Percentiles rank a stretch among this genome's conserved stretches.
phyloP scores from a whole-genome alignment of 192 early-diverging fungal genomes.

The Umbelopsis isabellina region DNA sequence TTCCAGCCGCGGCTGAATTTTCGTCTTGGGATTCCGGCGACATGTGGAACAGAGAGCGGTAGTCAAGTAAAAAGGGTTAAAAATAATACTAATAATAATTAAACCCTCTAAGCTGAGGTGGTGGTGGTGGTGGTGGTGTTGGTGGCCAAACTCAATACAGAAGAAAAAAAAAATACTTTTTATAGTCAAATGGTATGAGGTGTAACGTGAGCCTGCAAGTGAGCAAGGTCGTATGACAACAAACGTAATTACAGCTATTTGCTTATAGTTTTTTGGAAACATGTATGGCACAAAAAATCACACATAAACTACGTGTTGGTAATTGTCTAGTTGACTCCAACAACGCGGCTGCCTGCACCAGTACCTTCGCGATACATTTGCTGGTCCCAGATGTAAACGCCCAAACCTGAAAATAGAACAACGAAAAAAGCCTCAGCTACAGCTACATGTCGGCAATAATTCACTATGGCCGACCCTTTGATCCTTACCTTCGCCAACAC shows the following conservation, averaged over 20 bases:
- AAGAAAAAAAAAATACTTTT: slow-evolving; percentile 15
- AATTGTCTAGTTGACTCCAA: slow-evolving; percentile 9
- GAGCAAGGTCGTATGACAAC: background rate
- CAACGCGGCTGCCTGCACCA: slow-evolving; percentile 37
- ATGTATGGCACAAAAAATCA: background rate
- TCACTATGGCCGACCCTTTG: background rate
- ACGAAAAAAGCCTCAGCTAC: background rate
- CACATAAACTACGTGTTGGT: background rate
- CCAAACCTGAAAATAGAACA: slow-evolving; percentile 25
- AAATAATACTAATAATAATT: background rate
- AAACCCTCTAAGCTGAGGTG: background rate
- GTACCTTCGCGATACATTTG: slow-evolving; percentile 39
- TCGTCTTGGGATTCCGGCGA: background rate
- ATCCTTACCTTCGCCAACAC: slow-evolving; percentile 52
- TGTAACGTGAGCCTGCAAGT: slow-evolving; percentile 18
- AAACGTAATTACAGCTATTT: background rate
- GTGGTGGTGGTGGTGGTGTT: background rate
- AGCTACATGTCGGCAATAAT: no score
- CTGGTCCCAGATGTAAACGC: slow-evolving; percentile 62
- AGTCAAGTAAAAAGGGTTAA: background rate
- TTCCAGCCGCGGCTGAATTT: background rate
- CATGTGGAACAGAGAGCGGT: background rate
- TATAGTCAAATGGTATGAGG: slow-evolving; percentile 21
- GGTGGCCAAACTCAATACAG: background rate
- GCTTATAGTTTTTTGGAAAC: no score